phyloP scores from a whole-genome alignment of 805 yeast species.

The Kodamaea hsintzibuensis region DNA sequence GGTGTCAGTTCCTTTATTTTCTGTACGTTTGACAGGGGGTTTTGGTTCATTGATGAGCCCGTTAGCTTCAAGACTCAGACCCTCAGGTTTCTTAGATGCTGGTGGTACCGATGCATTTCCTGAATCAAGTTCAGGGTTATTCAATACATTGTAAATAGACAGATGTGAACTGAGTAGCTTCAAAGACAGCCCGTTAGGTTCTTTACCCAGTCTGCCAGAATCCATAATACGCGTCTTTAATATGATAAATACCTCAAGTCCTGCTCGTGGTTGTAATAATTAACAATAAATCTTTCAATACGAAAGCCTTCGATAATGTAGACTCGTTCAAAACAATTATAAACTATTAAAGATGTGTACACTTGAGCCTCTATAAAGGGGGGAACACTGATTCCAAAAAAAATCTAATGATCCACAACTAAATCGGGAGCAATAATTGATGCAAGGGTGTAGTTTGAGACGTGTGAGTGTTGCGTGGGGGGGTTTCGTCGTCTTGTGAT shows the following conservation, averaged over 20 bases:
- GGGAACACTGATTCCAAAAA: background rate
- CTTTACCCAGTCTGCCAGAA: background rate
- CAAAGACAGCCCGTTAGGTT: background rate
- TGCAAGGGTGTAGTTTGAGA: background rate
- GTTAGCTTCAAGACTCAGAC: background rate
- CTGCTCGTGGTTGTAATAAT: background rate
- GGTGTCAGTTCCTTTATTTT: background rate
- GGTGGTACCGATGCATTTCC: background rate
- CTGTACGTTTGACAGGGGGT: background rate
- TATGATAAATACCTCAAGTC: background rate
- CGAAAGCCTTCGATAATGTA: background rate
- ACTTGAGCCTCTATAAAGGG: background rate
- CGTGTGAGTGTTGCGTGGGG: background rate
- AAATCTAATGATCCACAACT: background rate
- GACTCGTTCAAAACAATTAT: background rate
- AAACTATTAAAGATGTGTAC: background rate
- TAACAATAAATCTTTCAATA: background rate
- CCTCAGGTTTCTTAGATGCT: background rate
- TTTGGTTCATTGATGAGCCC: background rate
- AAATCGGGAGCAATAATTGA: background rate
- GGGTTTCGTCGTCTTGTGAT: background rate
- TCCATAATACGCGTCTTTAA: background rate
- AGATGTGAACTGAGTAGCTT: constrained; percentile 38
- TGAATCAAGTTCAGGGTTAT: constrained; percentile 41
- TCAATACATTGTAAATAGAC: constrained; percentile 39